Percentiles rank a stretch among this genome's conserved stretches.
These are phyloP conservation scores for Metschnikowia kunwiensis DNA, from an alignment of 805 yeast species.

Conservation along the genomic window DNA sequence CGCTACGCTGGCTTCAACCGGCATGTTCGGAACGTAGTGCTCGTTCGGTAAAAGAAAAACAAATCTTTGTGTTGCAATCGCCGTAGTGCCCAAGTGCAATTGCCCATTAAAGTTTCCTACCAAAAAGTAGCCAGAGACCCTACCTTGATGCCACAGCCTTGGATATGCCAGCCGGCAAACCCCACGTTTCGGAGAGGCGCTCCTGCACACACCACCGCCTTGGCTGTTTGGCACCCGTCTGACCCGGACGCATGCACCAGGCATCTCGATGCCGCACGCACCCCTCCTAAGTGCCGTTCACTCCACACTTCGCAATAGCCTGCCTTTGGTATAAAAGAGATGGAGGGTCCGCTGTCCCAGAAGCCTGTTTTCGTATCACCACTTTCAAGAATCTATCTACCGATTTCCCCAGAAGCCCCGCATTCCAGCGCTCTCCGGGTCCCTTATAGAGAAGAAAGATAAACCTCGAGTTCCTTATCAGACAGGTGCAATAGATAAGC, in stretches of 20 bases:
- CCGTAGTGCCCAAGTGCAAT: no score
- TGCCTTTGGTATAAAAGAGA: slow-evolving; percentile 7
- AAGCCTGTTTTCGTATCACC: no score
- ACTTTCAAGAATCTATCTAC: no score
- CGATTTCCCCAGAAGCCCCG: no score
- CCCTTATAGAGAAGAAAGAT: no score
- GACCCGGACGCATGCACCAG: slow-evolving; percentile 7
- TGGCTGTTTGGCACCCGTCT: slow-evolving; percentile 10
- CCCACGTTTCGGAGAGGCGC: slow-evolving; percentile 11
- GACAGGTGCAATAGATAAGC: slow-evolving; percentile 10
- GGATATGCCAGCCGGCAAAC: slow-evolving; percentile 2
- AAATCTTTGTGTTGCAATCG: no score
- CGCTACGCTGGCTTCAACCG: no score
- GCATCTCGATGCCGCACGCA: slow-evolving; percentile 7
- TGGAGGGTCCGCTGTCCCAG: slow-evolving; percentile 4
- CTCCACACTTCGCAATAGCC: slow-evolving; percentile 11
- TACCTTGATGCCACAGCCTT: not conserved
- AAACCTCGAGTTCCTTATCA: slow-evolving; percentile 3
- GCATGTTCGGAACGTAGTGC: no score
- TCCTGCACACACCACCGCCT: slow-evolving; percentile 3
- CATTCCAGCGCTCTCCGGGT: no score
- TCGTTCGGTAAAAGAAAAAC: no score
- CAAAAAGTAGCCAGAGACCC: not conserved
- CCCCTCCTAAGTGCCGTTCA: slow-evolving; percentile 10
- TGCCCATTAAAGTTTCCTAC: no score